Evolutionary conservation across 345 rosid genomes (phyloP).

Genomic region (Carallia brachiata): DNA sequence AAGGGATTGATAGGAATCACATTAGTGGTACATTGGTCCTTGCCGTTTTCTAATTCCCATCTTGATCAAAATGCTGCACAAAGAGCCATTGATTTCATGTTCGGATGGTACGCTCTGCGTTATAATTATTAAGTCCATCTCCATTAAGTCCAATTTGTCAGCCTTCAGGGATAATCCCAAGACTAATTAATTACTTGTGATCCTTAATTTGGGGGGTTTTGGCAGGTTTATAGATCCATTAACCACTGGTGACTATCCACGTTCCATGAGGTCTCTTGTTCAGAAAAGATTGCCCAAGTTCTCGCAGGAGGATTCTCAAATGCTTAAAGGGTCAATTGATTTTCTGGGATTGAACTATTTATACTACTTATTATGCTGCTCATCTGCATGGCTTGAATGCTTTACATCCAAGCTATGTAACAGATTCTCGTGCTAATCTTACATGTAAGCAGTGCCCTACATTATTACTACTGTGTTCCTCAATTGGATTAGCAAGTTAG

Average conservation of each 20-base stretch:
- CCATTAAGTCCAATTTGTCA: too few species aligned
- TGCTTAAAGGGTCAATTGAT: constrained; percentile 9
- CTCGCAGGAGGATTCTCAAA: constrained; percentile 1
- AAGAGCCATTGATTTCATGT: constrained; percentile 10
- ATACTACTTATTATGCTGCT: constrained; percentile 7
- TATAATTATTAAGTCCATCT: neutral
- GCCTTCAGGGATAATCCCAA: too few species aligned
- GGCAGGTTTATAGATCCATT: neutral
- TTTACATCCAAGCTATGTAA: neutral
- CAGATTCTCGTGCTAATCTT: neutral
- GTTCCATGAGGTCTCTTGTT: constrained; percentile 6
- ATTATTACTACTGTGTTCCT: neutral
- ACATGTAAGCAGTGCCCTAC: neutral
- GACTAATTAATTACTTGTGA: too few species aligned
- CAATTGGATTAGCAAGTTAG: neutral
- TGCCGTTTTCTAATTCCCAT: neutral
- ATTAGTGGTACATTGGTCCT: neutral
- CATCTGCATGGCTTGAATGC: neutral
- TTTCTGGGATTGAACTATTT: constrained; percentile 17
- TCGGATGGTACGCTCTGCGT: constrained; percentile 2
- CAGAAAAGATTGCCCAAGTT: constrained; percentile 9
- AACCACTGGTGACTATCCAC: constrained; percentile 1
- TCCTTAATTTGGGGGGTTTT: too few species aligned
- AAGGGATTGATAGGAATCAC: constrained; percentile 13
- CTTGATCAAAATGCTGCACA: neutral